Percentiles rank a stretch among this genome's conserved stretches.
Conservation (phyloP, 2,329 filamentous ascomycete genomes). For the Trichoderma sp. region DNA sequence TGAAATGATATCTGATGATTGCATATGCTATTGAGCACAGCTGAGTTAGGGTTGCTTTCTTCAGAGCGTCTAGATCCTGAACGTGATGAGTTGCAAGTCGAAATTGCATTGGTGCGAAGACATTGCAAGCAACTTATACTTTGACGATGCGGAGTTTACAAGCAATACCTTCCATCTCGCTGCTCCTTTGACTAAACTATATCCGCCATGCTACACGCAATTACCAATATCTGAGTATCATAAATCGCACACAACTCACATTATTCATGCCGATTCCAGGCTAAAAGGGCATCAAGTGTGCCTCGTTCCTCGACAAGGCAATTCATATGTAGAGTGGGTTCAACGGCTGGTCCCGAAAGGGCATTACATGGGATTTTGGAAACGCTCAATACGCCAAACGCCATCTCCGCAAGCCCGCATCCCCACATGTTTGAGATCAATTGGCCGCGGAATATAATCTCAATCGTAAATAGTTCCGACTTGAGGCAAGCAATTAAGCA, state of each 20-base stretch:
- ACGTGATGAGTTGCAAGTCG: background rate
- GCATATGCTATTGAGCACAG: background rate
- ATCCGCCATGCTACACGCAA: background rate
- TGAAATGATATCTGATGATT: background rate
- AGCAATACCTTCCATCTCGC: background rate
- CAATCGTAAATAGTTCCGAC: background rate
- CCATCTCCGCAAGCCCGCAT: background rate
- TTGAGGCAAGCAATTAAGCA: background rate
- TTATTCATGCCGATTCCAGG: background rate
- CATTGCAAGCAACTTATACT: background rate
- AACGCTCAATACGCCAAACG: background rate
- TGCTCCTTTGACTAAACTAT: background rate
- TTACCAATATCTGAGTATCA: background rate
- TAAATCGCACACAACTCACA: background rate
- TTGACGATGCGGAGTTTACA: background rate
- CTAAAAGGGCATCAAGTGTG: background rate
- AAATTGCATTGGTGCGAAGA: background rate
- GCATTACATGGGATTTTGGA: background rate
- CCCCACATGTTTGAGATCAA: background rate
- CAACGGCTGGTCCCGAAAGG: background rate
- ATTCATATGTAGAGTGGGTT: background rate
- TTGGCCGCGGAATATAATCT: background rate
- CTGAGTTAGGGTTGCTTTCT: background rate
- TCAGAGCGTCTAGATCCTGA: no score
- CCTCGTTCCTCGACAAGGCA: background rate